These are phyloP conservation scores for Aspergillus indologenus DNA, from an alignment of 495 filamentous ascomycete genomes.

Conservation along the genomic window DNA sequence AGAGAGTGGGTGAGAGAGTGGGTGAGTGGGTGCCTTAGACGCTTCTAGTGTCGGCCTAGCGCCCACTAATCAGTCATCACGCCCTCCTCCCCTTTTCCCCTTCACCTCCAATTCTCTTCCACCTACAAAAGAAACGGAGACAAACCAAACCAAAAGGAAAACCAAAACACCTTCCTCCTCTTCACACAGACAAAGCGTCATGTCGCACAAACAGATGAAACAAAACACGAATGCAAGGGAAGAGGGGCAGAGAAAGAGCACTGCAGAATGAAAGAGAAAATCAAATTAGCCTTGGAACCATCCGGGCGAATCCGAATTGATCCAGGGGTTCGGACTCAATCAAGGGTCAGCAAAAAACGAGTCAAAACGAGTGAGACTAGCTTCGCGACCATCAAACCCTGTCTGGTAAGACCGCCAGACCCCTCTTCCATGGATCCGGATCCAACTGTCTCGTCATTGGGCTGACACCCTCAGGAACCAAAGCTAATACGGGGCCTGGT, in stretches of 20 bases:
- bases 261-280: not conserved
- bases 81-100: not conserved
- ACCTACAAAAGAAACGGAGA: too few species aligned
- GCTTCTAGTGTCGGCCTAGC: not conserved
- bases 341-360: not conserved
- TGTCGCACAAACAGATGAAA: not conserved
- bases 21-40: not conserved
- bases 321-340: not conserved
- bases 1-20: too few species aligned
- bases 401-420: not conserved
- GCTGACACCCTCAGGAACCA: not conserved
- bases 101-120: too few species aligned
- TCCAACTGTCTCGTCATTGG: not conserved
- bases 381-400: not conserved
- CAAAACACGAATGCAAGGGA: not conserved
- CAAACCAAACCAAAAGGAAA: too few species aligned
- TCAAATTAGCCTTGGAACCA: not conserved
- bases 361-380: not conserved
- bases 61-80: not conserved
- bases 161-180: too few species aligned
- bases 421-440: not conserved
- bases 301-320: not conserved
- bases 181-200: not conserved
- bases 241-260: not conserved
- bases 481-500: not conserved